Evolutionary conservation across 495 filamentous ascomycete genomes (phyloP), one percentile per base, ranked within the genome.

Genomic region (Penicillium waksmanii): DNA sequence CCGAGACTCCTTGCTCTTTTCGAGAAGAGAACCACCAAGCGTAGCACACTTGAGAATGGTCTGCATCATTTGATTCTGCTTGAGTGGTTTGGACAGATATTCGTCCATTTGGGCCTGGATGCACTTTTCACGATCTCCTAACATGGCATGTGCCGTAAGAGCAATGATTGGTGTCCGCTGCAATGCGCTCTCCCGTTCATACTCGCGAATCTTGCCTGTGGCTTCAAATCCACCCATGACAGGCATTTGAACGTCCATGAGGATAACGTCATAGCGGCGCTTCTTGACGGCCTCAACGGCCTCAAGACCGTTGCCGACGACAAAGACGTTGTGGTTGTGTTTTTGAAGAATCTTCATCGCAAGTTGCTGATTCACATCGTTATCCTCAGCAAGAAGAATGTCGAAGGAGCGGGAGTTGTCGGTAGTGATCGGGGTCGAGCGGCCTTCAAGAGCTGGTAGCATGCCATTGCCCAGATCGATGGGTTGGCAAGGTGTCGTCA

Each of bases 241-340:
- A 19, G 96, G 96, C 96, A 99, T 99, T 72, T 98, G 96, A 7
- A 99, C 96, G 66, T 99, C 95, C 95, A 99, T 99, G 48, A 99
- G 77, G 61, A 98, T 95, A 65, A 96, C 91, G 75, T 98, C 95
- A 68, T 94, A 98, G 61, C 91, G 89, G 75, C 90, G 92, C 66
- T 87, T 85, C 78, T 92, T 92, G 61, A 98, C 85, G 25, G 88
- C 87, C 61, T 98, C 91, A 13, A 98, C 84, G 1, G 95, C 95
- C 69, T 98, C 95, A 50, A 90, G 79, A 44, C 95, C 95, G 66
- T 99, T 99, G 53, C 92, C 91, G 53, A 97, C 95, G 27, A 99
- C 95, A 13, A 93, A 96, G 31, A 98, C 94, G 13, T 88, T 90
- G 73, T 99, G 95, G 69, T 99, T 91, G 74, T 97, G 97, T 73